Evolutionary conservation across 1,284 basidiomycete species (phyloP).

Genomic region (Apiotrichum montevideense): DNA sequence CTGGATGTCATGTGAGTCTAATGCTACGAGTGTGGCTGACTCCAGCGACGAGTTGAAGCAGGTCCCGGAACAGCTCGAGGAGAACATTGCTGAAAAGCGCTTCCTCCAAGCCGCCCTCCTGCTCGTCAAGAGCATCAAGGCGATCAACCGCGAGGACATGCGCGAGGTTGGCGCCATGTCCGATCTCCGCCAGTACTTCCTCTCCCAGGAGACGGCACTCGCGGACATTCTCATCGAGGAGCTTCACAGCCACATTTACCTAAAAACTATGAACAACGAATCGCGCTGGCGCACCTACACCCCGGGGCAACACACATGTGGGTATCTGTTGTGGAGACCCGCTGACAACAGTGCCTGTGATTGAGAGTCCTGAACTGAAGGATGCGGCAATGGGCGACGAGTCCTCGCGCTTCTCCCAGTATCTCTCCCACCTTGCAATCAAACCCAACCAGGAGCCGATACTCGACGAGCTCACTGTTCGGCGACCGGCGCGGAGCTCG

Average conservation of each 20-base stretch:
- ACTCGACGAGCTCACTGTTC: slow-evolving; percentile 7
- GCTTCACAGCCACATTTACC: slow-evolving; percentile 90
- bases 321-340: not conserved
- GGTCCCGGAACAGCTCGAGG: slow-evolving; percentile 86
- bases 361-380: not conserved
- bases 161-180: slow-evolving; percentile 87
- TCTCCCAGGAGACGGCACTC: slow-evolving; percentile 81
- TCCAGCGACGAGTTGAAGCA: slow-evolving; percentile 79
- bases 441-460: slow-evolving; percentile 72
- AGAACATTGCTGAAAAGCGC: slow-evolving; percentile 91
- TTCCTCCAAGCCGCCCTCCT: slow-evolving; percentile 84
- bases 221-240: slow-evolving; percentile 93
- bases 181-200: slow-evolving; percentile 80
- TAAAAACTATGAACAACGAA: slow-evolving; percentile 95
- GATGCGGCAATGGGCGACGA: not conserved
- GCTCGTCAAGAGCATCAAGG: slow-evolving; percentile 80
- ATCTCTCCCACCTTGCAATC: slow-evolving; percentile 63
- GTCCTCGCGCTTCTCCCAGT: slow-evolving; percentile 51
- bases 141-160: slow-evolving; percentile 87
- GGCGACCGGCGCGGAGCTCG: not conserved
- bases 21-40: slow-evolving; percentile 7
- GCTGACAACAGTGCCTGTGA: slow-evolving; percentile 15
- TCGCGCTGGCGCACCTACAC: slow-evolving; percentile 80
- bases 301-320: slow-evolving; percentile 70
- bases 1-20: slow-evolving; percentile 77